Evolutionary conservation across 768 basidiomycete genomes (phyloP).

Genomic region (Postia placenta): DNA sequence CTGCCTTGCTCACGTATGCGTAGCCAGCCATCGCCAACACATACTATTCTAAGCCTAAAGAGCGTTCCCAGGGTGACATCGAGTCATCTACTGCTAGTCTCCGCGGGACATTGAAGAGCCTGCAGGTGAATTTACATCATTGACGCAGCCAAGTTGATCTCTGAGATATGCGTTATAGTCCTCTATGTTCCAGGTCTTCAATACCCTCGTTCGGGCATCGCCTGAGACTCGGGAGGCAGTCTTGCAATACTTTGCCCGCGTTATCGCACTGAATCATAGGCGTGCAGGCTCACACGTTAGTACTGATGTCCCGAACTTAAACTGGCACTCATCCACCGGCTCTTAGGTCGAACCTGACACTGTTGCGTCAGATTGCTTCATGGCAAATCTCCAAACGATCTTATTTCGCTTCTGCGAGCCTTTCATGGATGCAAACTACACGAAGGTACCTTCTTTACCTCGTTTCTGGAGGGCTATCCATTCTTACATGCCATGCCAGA

Average conservation of each 20-base stretch:
- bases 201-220: slow-evolving; percentile 80
- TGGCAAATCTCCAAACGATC: slow-evolving; percentile 85
- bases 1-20: slow-evolving; percentile 4
- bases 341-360: slow-evolving; percentile 76
- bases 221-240: slow-evolving; percentile 76
- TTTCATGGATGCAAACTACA: slow-evolving; percentile 87
- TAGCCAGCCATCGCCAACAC: slow-evolving; percentile 71
- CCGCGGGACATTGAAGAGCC: slow-evolving; percentile 74
- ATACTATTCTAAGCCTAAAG: slow-evolving; percentile 86
- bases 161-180: slow-evolving; percentile 28
- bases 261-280: slow-evolving; percentile 70
- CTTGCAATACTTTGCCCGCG: slow-evolving; percentile 73
- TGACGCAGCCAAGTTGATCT: neutral
- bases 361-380: slow-evolving; percentile 87
- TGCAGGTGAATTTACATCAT: slow-evolving; percentile 54
- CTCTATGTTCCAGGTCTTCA: slow-evolving; percentile 83
- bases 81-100: slow-evolving; percentile 82
- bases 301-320: neutral
- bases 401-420: slow-evolving; percentile 86
- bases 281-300: slow-evolving; percentile 86
- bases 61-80: slow-evolving; percentile 64
- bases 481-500: slow-evolving; percentile 43
- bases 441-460: slow-evolving; percentile 53
- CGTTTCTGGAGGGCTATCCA: too few species aligned
- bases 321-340: neutral